phyloP scores from a whole-genome alignment of 2,329 filamentous ascomycete genomes.

The Trichophaea hybrida region DNA sequence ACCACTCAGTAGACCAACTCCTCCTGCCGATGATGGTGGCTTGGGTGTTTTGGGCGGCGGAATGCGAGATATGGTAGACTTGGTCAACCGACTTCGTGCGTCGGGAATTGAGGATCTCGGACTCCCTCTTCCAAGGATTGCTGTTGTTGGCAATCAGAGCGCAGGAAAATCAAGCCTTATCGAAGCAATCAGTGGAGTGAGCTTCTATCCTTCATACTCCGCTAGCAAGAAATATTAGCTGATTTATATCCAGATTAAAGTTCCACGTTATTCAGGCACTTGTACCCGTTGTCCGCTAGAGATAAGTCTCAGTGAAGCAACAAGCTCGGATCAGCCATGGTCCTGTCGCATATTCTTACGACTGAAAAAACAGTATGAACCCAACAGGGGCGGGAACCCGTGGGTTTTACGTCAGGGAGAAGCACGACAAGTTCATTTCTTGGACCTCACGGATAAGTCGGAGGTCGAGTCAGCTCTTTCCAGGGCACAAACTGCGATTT shows the following conservation, averaged over 20 bases:
- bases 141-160: constrained; percentile 27
- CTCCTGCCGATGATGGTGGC: not conserved
- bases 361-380: constrained; percentile 24
- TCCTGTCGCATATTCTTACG: constrained; percentile 24
- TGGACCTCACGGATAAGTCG: constrained; percentile 19
- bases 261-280: constrained; percentile 26
- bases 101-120: constrained; percentile 26
- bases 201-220: not conserved
- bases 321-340: constrained; percentile 18
- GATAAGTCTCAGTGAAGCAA: constrained; percentile 24
- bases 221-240: not conserved
- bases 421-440: constrained; percentile 22
- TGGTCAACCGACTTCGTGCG: constrained; percentile 24
- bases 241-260: constrained; percentile 23
- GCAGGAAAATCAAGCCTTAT: constrained; percentile 26
- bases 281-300: constrained; percentile 27
- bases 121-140: constrained; percentile 24
- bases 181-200: constrained; percentile 27
- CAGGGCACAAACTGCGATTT: constrained; percentile 24
- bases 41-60: constrained; percentile 21
- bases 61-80: constrained; percentile 27
- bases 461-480: constrained; percentile 24
- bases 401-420: constrained; percentile 18
- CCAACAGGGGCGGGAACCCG: constrained; percentile 16
- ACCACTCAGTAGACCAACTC: no score